A percentile compares a stretch with the other conserved stretches of the same genome.
These are phyloP conservation scores for Ajuga chamaepitys DNA, from an alignment of 257 asterid species.

Conservation along the genomic window DNA sequence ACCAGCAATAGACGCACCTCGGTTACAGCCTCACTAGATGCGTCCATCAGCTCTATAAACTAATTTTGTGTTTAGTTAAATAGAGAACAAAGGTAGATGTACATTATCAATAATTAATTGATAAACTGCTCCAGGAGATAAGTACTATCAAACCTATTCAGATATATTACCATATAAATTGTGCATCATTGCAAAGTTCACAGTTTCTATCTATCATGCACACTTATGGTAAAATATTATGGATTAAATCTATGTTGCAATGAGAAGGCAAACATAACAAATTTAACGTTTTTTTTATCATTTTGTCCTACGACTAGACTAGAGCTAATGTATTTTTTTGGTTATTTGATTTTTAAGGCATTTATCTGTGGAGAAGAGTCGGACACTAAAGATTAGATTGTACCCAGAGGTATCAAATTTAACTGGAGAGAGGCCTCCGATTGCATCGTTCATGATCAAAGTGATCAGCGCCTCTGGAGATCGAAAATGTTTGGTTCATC, in stretches of 20 bases:
- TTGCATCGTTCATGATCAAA: constrained; percentile 16
- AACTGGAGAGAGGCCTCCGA: constrained; percentile 7
- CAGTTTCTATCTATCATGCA: not conserved
- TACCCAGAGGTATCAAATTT: constrained; percentile 10
- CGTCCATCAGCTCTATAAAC: not conserved
- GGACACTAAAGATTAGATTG: constrained; percentile 8
- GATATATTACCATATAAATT: too few species aligned
- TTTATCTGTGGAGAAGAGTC: constrained; percentile 19
- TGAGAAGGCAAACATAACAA: not conserved
- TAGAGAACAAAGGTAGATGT: not conserved
- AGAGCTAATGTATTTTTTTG: not conserved
- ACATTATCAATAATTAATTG: not conserved
- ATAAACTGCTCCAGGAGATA: too few species aligned
- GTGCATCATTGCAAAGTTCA: not conserved
- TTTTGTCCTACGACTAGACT: not conserved
- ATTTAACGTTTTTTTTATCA: not conserved
- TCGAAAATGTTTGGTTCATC: constrained; percentile 19
- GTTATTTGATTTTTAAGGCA: constrained; percentile 13
- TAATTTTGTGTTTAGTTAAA: not conserved
- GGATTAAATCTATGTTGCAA: not conserved
- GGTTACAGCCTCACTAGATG: too few species aligned
- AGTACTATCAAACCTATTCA: too few species aligned
- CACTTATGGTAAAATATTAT: not conserved
- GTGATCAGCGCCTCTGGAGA: constrained; percentile 11
- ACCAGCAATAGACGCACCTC: not conserved